These are phyloP conservation scores for Dendrothele bispora DNA, from an alignment of 768 basidiomycete genomes.

Conservation along the genomic window DNA sequence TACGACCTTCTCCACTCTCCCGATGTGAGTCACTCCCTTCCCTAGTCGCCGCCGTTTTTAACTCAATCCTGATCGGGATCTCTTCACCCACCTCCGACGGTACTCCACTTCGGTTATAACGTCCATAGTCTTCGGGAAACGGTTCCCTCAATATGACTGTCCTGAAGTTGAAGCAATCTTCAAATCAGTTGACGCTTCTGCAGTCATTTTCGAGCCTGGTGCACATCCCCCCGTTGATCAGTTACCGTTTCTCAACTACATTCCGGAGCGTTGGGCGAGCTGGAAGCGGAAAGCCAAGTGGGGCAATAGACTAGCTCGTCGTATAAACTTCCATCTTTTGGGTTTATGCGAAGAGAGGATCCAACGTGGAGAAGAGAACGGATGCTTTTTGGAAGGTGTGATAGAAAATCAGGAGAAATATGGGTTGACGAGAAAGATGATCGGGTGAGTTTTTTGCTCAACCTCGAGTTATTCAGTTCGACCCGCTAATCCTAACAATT, in stretches of 20 bases:
- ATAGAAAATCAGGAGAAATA: conserved; percentile 19
- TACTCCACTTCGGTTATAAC: conserved; percentile 29
- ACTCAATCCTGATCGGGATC: conserved; percentile 16
- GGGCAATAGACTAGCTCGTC: conserved; percentile 21
- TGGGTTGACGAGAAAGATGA: conserved; percentile 22
- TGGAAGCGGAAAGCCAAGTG: conserved; percentile 30
- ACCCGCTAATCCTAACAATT: too few relatives aligned
- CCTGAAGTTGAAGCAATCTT: conserved; percentile 24
- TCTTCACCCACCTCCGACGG: conserved; percentile 28
- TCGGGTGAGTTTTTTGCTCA: conserved; percentile 17
- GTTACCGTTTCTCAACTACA: conserved; percentile 29
- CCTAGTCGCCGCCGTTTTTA: background rate
- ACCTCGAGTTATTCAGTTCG: background rate
- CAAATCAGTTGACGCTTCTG: conserved; percentile 24
- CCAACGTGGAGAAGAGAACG: conserved; percentile 22
- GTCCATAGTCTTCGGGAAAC: conserved; percentile 30
- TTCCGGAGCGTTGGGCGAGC: conserved; percentile 33
- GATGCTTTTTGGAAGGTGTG: conserved; percentile 31
- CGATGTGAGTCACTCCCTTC: conserved; percentile 13
- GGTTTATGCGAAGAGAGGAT: conserved; percentile 23
- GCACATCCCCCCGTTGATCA: conserved; percentile 34
- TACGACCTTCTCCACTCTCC: conserved; percentile 23
- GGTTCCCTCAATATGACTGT: conserved; percentile 24
- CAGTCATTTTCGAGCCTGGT: conserved; percentile 28
- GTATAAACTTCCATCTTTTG: conserved; percentile 27